Base-by-base conservation (phyloP, 306 rosid species). In the Prunus campanulata region DNA sequence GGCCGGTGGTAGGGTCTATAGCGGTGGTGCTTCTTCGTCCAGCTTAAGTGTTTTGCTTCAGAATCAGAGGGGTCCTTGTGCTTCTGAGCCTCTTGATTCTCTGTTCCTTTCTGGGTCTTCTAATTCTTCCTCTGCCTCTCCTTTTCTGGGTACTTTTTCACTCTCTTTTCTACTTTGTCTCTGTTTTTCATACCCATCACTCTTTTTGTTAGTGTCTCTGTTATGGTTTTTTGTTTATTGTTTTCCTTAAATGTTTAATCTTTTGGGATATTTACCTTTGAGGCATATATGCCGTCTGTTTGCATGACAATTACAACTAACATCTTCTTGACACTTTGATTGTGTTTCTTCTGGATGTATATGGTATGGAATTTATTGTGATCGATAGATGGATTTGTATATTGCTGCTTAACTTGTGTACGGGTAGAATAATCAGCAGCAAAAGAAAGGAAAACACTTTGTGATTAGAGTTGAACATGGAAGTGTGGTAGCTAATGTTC, bases 51-150 rank as follows among this genome's bases (percentile, higher is more conserved):
- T 68, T 70, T 56, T 92, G 74, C 83, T 90, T 77, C 90, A 77
- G 77, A 92, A 80, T 80, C 85, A 77, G 82, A 74, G 77, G 29
- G 57, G 74, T 1, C 62, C 79, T 79, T 79, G 48, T 32, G 60
- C 73, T 77, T 61, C 93, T 25, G 80, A 80, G 78, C 86, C 90
- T 83, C 90, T 77, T 69, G 77, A 88, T 72, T 76, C 90, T 71
- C 79, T 86, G 16, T 89, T 93, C 75, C 81, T 89, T 78, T 79
- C 93, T 74, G 84, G 89, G 49, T 76, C 96, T 11, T 84, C 85
- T 16, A 66, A 46, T 75, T 72, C 80, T 73, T 84, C 84, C 44
- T 51, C 79, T 69, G 48, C 90, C 71, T 30, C 86, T 39, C 44
- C 44, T 83, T 85, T 90, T 78, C 81, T 84, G 8, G 91, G 90